phyloP scores from a whole-genome alignment of 371 early-diverging fungal species.

The Nosema bombycis region DNA sequence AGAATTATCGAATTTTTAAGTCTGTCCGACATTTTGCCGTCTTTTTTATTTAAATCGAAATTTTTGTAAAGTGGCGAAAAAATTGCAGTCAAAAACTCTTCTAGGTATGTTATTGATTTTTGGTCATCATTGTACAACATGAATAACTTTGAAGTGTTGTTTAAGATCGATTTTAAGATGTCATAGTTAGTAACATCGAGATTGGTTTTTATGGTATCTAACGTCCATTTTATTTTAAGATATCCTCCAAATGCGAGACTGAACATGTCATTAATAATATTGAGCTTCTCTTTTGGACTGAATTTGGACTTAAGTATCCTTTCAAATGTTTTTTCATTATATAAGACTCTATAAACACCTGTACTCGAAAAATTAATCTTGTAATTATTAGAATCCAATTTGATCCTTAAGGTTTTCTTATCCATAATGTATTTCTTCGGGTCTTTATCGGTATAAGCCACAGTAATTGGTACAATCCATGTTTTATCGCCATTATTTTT shows the following conservation, averaged over 20 bases:
- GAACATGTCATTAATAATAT: slow-evolving; percentile 36
- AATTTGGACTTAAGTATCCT: slow-evolving; percentile 21
- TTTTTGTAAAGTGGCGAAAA: neutral
- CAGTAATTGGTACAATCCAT: slow-evolving; percentile 65
- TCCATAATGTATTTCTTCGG: slow-evolving; percentile 15
- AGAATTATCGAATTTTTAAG: neutral
- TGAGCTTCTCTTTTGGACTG: slow-evolving; percentile 25
- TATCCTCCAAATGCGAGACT: slow-evolving; percentile 27
- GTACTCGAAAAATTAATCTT: slow-evolving; percentile 69
- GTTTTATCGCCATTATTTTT: slow-evolving; percentile 67
- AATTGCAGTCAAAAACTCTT: neutral
- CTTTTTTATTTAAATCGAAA: neutral
- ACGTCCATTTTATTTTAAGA: neutral
- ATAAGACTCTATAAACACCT: slow-evolving; percentile 70
- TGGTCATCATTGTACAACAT: neutral
- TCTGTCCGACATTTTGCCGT: neutral
- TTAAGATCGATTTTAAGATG: neutral
- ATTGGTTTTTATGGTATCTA: neutral
- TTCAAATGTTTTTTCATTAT: slow-evolving; percentile 62
- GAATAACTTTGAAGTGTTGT: neutral
- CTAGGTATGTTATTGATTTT: neutral
- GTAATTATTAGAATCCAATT: slow-evolving; percentile 56
- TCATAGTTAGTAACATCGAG: neutral
- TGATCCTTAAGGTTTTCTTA: neutral
- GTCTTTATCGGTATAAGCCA: slow-evolving; percentile 73